A percentile compares a stretch with the other conserved stretches of the same genome.
These are phyloP conservation scores for Backusella mclennaniae DNA, from an alignment of 192 early-diverging fungal genomes.

Conservation along the genomic window DNA sequence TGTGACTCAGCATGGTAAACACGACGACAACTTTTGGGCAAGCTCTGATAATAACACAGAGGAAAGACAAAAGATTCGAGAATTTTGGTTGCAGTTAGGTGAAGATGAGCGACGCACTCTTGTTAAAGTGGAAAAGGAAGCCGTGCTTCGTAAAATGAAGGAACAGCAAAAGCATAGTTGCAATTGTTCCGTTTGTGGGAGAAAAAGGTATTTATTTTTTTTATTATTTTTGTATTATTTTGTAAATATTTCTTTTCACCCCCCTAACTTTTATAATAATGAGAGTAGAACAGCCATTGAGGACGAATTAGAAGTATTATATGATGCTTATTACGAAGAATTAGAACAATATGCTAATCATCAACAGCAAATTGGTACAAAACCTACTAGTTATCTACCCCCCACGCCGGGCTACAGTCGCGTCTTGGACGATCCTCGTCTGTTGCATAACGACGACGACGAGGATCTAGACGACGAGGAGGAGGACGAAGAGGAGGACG, in stretches of 20 bases:
- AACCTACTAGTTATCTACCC: neutral
- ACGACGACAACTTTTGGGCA: conserved; percentile 47
- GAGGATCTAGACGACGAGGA: conserved; percentile 26
- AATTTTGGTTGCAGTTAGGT: conserved; percentile 81
- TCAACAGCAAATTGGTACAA: conserved; percentile 43
- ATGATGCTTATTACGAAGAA: conserved; percentile 89
- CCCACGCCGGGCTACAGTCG: conserved; percentile 6
- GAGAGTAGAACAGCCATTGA: conserved; percentile 70
- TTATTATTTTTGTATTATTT: conserved; percentile 2
- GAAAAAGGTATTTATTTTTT: conserved; percentile 61
- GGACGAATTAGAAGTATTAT: conserved; percentile 81
- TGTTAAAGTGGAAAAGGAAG: conserved; percentile 85
- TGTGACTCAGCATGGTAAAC: conserved; percentile 6
- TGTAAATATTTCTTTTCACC: neutral
- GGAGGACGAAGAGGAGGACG: conserved; percentile 39
- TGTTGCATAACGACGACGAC: conserved; percentile 33
- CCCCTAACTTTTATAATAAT: neutral
- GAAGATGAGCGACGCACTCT: conserved; percentile 77
- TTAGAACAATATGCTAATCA: conserved; percentile 83
- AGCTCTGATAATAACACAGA: conserved; percentile 72
- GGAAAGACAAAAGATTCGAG: conserved; percentile 76
- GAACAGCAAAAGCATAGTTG: conserved; percentile 86
- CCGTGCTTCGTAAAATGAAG: conserved; percentile 86
- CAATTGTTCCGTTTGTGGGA: conserved; percentile 79
- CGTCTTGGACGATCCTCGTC: conserved; percentile 23